A percentile compares a stretch with the other conserved stretches of the same genome.
These are phyloP conservation scores for Tolypocladium ophioglossoides DNA, from an alignment of 2,329 filamentous ascomycete species.

Conservation along the genomic window DNA sequence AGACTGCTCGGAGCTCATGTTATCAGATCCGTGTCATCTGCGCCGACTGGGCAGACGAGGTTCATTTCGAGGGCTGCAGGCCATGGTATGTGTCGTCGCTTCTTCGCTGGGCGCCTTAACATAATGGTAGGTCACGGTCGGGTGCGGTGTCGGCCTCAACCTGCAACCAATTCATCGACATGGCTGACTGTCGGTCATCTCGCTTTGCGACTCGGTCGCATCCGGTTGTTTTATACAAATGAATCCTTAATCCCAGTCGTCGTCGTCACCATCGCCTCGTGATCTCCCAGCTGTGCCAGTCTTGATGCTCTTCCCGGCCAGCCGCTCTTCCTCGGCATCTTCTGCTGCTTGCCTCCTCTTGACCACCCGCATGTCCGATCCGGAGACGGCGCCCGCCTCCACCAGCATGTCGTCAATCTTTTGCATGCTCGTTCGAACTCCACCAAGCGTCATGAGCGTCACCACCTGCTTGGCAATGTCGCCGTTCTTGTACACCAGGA, in stretches of 20 bases:
- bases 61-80: not conserved
- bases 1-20: not conserved
- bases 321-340: conserved; percentile 48
- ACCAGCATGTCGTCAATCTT: conserved; percentile 76
- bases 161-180: no score
- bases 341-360: conserved; percentile 50
- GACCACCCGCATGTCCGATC: conserved; percentile 67
- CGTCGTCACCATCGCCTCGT: conserved; percentile 36
- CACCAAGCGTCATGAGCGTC: conserved; percentile 72
- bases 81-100: not conserved
- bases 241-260: conserved; percentile 49
- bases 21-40: not conserved
- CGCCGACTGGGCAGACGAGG: not conserved
- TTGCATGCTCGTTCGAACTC: conserved; percentile 57
- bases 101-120: not conserved
- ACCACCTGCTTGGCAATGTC: conserved; percentile 88
- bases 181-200: not conserved
- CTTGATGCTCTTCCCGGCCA: conserved; percentile 38
- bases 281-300: conserved; percentile 37
- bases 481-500: conserved; percentile 83
- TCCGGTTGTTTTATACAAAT: not conserved
- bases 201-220: not conserved
- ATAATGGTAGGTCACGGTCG: not conserved
- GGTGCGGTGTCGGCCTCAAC: not conserved
- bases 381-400: conserved; percentile 67